Evolutionary conservation across 2,329 filamentous ascomycete genomes (phyloP).

Genomic region (Eutypa lata): DNA sequence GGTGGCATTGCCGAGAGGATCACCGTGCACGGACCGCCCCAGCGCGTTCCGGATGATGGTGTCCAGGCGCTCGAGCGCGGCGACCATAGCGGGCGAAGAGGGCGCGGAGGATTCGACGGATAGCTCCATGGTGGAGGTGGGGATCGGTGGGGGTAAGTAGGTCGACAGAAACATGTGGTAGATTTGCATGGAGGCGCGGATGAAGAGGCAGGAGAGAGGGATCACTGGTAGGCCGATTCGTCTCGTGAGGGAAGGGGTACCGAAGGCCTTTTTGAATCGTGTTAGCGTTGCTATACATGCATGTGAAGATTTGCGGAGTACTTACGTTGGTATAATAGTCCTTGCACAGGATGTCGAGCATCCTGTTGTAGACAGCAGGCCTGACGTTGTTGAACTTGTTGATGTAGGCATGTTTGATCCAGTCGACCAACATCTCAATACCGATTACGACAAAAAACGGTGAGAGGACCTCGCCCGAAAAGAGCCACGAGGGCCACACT

Average conservation of each 20-base stretch:
- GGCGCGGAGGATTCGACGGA: constrained; percentile 60
- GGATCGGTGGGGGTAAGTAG: constrained; percentile 71
- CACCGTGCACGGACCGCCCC: constrained; percentile 68
- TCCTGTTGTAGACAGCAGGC: constrained; percentile 82
- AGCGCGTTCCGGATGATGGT: constrained; percentile 73
- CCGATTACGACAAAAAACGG: constrained; percentile 93
- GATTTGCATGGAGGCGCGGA: constrained; percentile 89
- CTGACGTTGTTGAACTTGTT: constrained; percentile 98
- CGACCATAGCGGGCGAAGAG: constrained; percentile 71
- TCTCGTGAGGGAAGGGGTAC: constrained; percentile 83
- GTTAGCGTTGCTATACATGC: constrained; percentile 4
- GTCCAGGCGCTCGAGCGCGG: constrained; percentile 77
- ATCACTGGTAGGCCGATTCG: constrained; percentile 88
- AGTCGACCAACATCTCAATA: constrained; percentile 95
- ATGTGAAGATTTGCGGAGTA: constrained; percentile 6
- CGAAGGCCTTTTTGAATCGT: constrained; percentile 64
- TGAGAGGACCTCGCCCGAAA: constrained; percentile 80
- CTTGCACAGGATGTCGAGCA: constrained; percentile 90
- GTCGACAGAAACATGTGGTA: constrained; percentile 98
- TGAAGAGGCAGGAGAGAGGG: constrained; percentile 90
- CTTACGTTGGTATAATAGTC: constrained; percentile 93
- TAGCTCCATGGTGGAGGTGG: constrained; percentile 63
- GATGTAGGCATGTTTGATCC: constrained; percentile 96
- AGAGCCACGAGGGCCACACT: constrained; percentile 74
- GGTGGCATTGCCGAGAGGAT: constrained; percentile 36